Evolutionary conservation across 192 early-diverging fungal species (phyloP).

Genomic region (Coemansia sp.): DNA sequence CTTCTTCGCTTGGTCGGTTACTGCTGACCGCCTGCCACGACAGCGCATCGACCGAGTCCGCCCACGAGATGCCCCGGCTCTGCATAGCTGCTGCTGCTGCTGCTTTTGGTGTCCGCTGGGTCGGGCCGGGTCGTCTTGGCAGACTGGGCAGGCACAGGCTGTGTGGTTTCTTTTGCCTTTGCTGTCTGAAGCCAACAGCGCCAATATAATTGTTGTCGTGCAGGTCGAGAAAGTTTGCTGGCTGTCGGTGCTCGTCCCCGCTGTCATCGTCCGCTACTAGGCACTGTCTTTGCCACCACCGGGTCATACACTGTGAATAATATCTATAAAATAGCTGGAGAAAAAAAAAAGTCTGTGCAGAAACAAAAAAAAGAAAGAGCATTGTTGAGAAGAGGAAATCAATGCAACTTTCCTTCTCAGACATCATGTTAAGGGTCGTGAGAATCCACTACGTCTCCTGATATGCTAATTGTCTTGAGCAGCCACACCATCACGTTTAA

Average conservation of each 20-base stretch:
- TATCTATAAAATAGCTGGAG: neutral
- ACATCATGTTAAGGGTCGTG: too few species aligned
- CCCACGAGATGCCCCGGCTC: slow-evolving; percentile 29
- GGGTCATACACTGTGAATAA: neutral
- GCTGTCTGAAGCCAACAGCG: neutral
- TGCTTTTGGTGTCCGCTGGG: neutral
- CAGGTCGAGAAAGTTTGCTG: slow-evolving; percentile 37
- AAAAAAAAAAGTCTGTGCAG: neutral
- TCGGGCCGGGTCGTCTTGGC: neutral
- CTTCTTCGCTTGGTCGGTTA: neutral
- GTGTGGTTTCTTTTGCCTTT: neutral
- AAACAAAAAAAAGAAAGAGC: neutral
- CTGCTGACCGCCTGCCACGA: neutral
- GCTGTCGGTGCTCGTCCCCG: neutral
- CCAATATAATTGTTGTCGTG: slow-evolving; percentile 2
- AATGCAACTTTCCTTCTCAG: too few species aligned
- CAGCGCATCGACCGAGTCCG: slow-evolving; percentile 12
- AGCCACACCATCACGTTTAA: too few species aligned
- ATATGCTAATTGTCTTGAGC: too few species aligned
- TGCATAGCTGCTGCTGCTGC: neutral
- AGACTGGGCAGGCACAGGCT: slow-evolving; percentile 7
- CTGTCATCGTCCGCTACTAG: neutral
- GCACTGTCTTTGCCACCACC: neutral
- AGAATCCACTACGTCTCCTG: too few species aligned
- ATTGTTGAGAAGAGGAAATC: neutral